A percentile compares a stretch with the other conserved stretches of the same genome.
phyloP scores from a whole-genome alignment of 352 stramenopile species.

The Pythium volutum region DNA sequence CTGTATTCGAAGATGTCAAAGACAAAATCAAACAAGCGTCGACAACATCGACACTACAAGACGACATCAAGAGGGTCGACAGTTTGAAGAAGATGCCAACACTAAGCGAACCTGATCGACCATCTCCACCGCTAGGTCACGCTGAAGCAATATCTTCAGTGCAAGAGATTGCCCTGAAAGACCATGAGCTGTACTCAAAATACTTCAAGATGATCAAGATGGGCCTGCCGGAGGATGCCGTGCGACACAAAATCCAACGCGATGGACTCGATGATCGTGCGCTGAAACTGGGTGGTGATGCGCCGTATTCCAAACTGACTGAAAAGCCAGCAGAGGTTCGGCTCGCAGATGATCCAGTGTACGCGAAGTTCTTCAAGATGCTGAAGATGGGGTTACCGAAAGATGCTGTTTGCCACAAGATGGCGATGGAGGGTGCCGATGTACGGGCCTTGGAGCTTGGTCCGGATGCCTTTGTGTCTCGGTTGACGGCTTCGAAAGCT shows the following conservation, averaged over 20 bases:
- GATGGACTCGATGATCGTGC: constrained; percentile 37
- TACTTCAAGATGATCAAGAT: constrained; percentile 95
- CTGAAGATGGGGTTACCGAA: constrained; percentile 88
- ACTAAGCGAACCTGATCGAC: not conserved
- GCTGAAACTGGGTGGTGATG: constrained; percentile 38
- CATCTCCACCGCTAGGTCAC: not conserved
- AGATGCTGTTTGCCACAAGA: constrained; percentile 83
- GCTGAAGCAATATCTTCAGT: not conserved
- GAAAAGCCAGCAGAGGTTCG: constrained; percentile 29
- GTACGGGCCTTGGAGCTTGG: constrained; percentile 60
- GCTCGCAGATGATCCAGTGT: constrained; percentile 56
- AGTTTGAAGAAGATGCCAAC: constrained; percentile 13
- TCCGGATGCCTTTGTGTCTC: constrained; percentile 48
- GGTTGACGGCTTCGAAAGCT: constrained; percentile 20
- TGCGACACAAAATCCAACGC: constrained; percentile 82
- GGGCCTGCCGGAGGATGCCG: constrained; percentile 77
- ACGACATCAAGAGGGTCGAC: constrained; percentile 60
- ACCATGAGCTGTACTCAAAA: constrained; percentile 75
- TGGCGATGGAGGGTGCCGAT: constrained; percentile 54
- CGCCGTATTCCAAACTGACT: constrained; percentile 30
- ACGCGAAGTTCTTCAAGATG: constrained; percentile 93
- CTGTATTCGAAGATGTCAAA: constrained; percentile 63
- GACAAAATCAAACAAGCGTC: constrained; percentile 33
- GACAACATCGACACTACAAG: constrained; percentile 39
- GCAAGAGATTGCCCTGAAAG: constrained; percentile 28